Percentiles rank a stretch among this genome's conserved stretches.
Evolutionary conservation across 805 yeast genomes (phyloP).

Genomic region (Brettanomyces custersianus): DNA sequence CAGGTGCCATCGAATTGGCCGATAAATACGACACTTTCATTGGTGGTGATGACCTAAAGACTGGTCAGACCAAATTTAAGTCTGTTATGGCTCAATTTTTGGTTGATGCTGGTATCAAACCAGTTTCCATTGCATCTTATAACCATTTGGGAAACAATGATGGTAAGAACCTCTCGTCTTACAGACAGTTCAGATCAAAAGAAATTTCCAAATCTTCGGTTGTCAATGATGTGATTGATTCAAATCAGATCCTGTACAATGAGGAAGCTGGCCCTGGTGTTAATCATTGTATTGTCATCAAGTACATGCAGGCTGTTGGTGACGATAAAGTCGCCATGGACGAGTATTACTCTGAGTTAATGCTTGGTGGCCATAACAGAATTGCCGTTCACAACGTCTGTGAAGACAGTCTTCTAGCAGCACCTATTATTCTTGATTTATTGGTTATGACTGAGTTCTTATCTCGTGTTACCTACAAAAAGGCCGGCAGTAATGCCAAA

Average conservation of each 20-base stretch:
- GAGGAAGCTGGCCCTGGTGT: slow-evolving; percentile 67
- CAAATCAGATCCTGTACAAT: slow-evolving; percentile 77
- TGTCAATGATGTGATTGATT: slow-evolving; percentile 87
- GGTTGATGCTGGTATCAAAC: slow-evolving; percentile 96
- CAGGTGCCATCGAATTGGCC: slow-evolving; percentile 87
- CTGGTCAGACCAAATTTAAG: slow-evolving; percentile 93
- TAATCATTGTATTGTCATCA: slow-evolving; percentile 93
- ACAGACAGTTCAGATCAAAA: slow-evolving; percentile 89
- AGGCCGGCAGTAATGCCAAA: slow-evolving; percentile 31
- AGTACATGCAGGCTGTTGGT: slow-evolving; percentile 89
- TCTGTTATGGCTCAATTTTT: slow-evolving; percentile 94
- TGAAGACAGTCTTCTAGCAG: slow-evolving; percentile 90
- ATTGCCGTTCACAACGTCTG: slow-evolving; percentile 92
- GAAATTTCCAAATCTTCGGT: slow-evolving; percentile 91
- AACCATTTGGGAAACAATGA: slow-evolving; percentile 96
- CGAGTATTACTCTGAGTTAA: slow-evolving; percentile 91
- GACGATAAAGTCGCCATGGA: slow-evolving; percentile 98
- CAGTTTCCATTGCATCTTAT: slow-evolving; percentile 88
- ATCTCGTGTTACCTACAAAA: slow-evolving; percentile 74
- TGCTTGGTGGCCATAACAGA: slow-evolving; percentile 96
- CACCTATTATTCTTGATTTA: slow-evolving; percentile 88
- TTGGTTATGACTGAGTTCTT: slow-evolving; percentile 86
- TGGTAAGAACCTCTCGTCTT: slow-evolving; percentile 86
- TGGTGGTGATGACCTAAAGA: slow-evolving; percentile 96
- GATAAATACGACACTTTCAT: slow-evolving; percentile 67